Base-by-base conservation (phyloP, 495 filamentous ascomycete species). In the Acidomyces sp. region DNA sequence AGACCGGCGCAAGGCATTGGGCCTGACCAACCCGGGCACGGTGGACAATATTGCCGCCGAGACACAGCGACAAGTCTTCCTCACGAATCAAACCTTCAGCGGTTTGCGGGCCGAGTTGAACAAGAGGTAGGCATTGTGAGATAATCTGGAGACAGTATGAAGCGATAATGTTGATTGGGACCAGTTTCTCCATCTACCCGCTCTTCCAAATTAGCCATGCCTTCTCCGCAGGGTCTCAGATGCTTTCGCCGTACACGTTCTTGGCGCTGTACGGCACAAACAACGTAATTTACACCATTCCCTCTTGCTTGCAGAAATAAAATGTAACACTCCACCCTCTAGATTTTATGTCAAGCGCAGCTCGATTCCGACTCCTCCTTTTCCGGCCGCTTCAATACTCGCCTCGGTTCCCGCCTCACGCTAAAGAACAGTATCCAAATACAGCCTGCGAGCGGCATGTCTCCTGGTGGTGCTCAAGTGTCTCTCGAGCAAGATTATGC, bases 201-300 rank as follows among this genome's bases (percentile, higher is more conserved):
- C 66, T 96, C 54, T 99, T 99, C 72, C 88, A 95, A 62, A 80
- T 94, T 44, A 93, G 87, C 36, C 92, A 99, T 70, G 80, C 87
- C 37, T 90, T 99, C 59, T 74, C 87, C 22, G 84, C 94, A 77
- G 88, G 92, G 42, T 72, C 72, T 12, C 81, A 90, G 55, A 75
- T 78, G 36, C 64, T 88, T 58, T 83, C 85, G 54, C 92, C 92
- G 25, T 99, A 99, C 62, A 80, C 80, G 29, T 95, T 95, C 63
- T 82, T 84, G 40, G 83, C 83, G 39, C 72, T 99, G 55, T 94
- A 85, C 59, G 92, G 92, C 41, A 93, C 78, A 51, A 76, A 77
- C 55, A 90, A 82, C 69, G 87, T 95, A 65, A 59, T 81, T 70
- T 43, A 4, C n/a, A 32, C 27, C n/a, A 13, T 20, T 23, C 36